These are phyloP conservation scores for Hawksworthiomyces lignivorus DNA, from an alignment of 2,329 filamentous ascomycete genomes.

Conservation along the genomic window DNA sequence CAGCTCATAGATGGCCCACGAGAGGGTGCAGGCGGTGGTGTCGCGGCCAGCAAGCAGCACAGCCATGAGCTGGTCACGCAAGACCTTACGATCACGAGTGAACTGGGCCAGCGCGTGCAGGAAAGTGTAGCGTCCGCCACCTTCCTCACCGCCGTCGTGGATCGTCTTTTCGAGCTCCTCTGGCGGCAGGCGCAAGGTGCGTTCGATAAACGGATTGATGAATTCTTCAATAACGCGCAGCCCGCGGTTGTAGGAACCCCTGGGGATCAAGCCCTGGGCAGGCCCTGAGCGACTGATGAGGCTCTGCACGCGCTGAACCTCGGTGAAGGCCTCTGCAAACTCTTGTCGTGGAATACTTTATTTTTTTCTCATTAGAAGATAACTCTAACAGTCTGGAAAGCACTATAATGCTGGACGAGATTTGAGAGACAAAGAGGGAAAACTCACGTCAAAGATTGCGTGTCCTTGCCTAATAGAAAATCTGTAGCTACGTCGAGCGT, in stretches of 20 bases:
- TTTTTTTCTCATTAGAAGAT: no score
- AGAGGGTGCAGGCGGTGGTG: conserved; percentile 75
- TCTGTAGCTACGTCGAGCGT: conserved; percentile 82
- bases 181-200: conserved; percentile 58
- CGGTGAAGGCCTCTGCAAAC: conserved; percentile 76
- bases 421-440: not conserved
- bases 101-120: conserved; percentile 76
- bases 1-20: conserved; percentile 78
- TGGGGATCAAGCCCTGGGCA: conserved; percentile 55
- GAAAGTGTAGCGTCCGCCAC: conserved; percentile 57
- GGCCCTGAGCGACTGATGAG: conserved; percentile 58
- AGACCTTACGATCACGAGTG: conserved; percentile 61
- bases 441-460: conserved; percentile 50
- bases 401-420: no score
- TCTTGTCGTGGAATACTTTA: conserved; percentile 50
- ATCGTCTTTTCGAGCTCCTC: conserved; percentile 70
- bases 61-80: conserved; percentile 78
- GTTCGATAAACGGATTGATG: conserved; percentile 69
- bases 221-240: conserved; percentile 68
- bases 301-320: conserved; percentile 68
- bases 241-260: conserved; percentile 52
- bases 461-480: conserved; percentile 73
- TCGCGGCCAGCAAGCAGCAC: conserved; percentile 80
- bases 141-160: conserved; percentile 45
- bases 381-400: no score